Evolutionary conservation across 2,329 filamentous ascomycete genomes (phyloP), one percentile per base, ranked within the genome.

Genomic region (Diaporthe citrichinensis): DNA sequence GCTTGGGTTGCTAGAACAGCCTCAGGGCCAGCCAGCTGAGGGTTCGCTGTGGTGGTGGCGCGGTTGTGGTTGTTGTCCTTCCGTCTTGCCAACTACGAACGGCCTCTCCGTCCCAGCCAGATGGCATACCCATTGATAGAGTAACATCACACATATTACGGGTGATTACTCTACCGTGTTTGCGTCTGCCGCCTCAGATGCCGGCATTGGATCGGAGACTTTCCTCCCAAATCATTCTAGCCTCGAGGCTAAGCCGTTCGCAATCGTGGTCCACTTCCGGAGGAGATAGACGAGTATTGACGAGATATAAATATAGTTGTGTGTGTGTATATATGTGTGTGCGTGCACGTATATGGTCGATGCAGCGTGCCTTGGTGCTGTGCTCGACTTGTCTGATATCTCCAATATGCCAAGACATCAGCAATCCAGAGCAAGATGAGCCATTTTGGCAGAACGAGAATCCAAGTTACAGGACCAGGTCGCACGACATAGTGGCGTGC

Each of bases 151-250:
- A 69, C 34, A 55, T 55, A 53, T 34, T 39, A 55, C 65, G 65
- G 65, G 14, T 69, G 23, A 55, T 39, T 55, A 55, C 49, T 55
- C 15, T 69, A 55, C 65, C 65, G 65, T 55, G 65, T 69, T 69
- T 69, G 65, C 20, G 49, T 69, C 41, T 69, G 49, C 65, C 65
- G 49, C 65, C 34, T 39, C 65, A 55, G 65, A 55, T 69, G 65
- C 65, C 65, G 65, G 65, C 46, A 55, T 55, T 69, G 14, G 65
- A 55, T 69, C 65, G 65, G 65, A 69, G 65, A 69, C 65, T 69
- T 55, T 69, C 12, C 23, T 55, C 46, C 65, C 46, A 55, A 41
- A 41, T 28, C n/a, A 69, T 41, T 55, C 46, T 69, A 69, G 65
- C 65, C 65, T 41, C 46, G 31, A 55, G 65, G 49, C 65, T 69